Base-by-base conservation (phyloP, 2,329 filamentous ascomycete species). In the Diaporthe australafricana region DNA sequence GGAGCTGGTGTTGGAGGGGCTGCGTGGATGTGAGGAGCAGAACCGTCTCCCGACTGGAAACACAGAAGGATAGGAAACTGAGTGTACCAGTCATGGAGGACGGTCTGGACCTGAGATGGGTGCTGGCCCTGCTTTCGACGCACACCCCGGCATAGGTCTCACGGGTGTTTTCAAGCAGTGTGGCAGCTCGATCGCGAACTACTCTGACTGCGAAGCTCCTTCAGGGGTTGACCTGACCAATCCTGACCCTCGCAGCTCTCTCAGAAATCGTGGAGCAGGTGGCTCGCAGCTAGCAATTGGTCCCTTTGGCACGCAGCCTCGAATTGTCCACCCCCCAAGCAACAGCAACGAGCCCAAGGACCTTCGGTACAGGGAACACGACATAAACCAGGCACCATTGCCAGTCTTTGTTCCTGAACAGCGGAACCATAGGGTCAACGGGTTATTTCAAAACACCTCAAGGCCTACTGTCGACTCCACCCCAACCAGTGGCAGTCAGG, bases 371-470 rank as follows among this genome's bases (percentile, higher is more conserved):
- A 56, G 72, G 17, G 48, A 30, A 17, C 72, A 65, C 27, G 42
- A 72, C n/a, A 57, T 73, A 45, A 57, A 42, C 16, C 65, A 68
- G 32, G 22, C 70, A 22, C 56, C 57, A 16, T 32, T 55, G 30
- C 69, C 72, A 42, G 73, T 81, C 22, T 78, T 82, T 38, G 60
- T 77, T 1, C 76, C 80, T 0, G 77, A 79, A 65, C 77, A 77
- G 14, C 75, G 80, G 0, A 71, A 77, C 20, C 79, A 80, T 57
- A 75, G 78, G 17, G 79, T 81, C 25, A 81, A 81, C 22, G 80
- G 80, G 1, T 75, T 78, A 22, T 76, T 76, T 3, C 76, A 77
- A 42, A 72, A 79, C 48, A 62, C 35, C 45, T 71, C 70, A 17
- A 60, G 72, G 3, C 67, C 55, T 35, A 14, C 42, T 42, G 53